These are phyloP conservation scores for Anisodus tanguticus DNA, from an alignment of 257 asterid species.

Conservation along the genomic window DNA sequence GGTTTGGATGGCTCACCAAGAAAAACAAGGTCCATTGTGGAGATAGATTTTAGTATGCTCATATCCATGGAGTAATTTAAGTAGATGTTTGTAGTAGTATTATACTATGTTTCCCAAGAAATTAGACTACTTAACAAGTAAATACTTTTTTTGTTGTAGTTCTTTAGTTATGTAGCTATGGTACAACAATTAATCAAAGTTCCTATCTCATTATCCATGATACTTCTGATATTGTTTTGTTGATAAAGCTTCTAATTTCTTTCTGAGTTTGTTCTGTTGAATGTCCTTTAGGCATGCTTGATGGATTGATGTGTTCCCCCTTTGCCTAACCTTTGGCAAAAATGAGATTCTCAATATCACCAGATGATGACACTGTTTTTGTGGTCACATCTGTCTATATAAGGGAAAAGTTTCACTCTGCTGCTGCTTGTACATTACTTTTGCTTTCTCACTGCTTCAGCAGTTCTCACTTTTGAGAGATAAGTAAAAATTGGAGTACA, in stretches of 20 bases:
- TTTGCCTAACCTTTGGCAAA: neutral
- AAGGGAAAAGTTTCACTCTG: neutral
- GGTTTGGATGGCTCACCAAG: constrained; percentile 79
- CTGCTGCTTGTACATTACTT: neutral
- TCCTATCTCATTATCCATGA: neutral
- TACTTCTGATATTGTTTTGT: neutral
- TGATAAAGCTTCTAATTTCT: constrained; percentile 4
- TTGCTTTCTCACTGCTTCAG: neutral
- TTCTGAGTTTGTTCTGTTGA: neutral
- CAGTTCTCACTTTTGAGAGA: neutral
- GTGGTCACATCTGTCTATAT: constrained; percentile 11
- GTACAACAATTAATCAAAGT: neutral
- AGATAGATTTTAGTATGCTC: constrained; percentile 38
- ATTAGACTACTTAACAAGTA: constrained; percentile 33
- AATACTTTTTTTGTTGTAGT: constrained; percentile 31
- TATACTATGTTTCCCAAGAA: constrained; percentile 9
- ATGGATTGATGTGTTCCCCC: constrained; percentile 8
- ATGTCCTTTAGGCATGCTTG: constrained; percentile 12
- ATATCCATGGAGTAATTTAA: neutral
- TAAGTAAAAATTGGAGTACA: neutral
- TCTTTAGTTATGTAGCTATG: neutral
- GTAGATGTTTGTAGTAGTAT: neutral
- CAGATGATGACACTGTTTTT: neutral
- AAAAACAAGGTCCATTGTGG: constrained; percentile 82
- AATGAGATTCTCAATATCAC: constrained; percentile 12